A percentile compares a stretch with the other conserved stretches of the same genome.
Evolutionary conservation across 108 stramenopile species (phyloP).

Genomic region (Nitzschia palea): DNA sequence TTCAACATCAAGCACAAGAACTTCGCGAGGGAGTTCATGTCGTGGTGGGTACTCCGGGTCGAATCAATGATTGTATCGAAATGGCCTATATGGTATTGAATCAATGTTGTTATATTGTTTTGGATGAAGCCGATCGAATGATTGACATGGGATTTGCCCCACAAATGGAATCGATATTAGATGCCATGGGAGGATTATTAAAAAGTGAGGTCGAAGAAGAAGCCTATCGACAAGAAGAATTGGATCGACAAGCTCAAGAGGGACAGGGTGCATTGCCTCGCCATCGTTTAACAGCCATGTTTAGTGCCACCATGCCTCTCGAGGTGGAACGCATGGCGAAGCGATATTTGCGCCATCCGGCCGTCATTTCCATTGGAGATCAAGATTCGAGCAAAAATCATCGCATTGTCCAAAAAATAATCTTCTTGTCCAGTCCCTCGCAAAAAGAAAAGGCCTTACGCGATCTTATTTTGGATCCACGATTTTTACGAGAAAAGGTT

Average conservation of each 20-base stretch:
- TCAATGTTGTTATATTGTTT: conserved; percentile 94
- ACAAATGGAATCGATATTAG: conserved; percentile 90
- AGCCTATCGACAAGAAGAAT: conserved; percentile 83
- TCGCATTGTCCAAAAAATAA: conserved; percentile 88
- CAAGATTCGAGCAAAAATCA: conserved; percentile 91
- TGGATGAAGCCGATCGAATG: conserved; percentile 89
- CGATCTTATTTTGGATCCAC: conserved; percentile 43
- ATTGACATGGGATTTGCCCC: conserved; percentile 93
- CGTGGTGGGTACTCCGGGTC: conserved; percentile 96
- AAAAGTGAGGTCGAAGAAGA: conserved; percentile 82
- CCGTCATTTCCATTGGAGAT: conserved; percentile 90
- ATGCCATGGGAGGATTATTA: conserved; percentile 88
- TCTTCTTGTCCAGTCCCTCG: conserved; percentile 73
- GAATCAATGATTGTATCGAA: conserved; percentile 96
- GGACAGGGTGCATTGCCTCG: conserved; percentile 41
- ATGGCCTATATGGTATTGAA: conserved; percentile 93
- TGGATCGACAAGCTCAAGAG: conserved; percentile 41
- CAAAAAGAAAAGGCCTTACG: conserved; percentile 84
- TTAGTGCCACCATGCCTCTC: conserved; percentile 95
- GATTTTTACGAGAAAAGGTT: conserved; percentile 70
- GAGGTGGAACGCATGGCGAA: conserved; percentile 94
- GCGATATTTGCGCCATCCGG: conserved; percentile 90
- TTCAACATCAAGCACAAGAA: conserved; percentile 87
- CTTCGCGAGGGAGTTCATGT: conserved; percentile 92
- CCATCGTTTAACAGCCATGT: conserved; percentile 95